Conservation (phyloP, 2,329 filamentous ascomycete species). For the Sarocladium strictum region DNA sequence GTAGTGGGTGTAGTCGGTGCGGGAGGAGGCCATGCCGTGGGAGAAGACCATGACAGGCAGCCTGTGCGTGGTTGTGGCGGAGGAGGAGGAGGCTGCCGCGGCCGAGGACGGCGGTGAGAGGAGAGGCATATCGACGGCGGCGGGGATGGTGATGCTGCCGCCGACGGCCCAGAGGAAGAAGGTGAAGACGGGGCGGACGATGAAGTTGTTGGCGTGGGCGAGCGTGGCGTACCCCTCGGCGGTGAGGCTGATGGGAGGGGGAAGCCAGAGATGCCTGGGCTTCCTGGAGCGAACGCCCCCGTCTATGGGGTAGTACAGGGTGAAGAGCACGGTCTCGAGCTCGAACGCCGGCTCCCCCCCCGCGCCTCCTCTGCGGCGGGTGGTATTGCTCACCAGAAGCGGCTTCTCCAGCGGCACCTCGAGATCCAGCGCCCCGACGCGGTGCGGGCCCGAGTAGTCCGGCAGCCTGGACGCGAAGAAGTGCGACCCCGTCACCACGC, state of each 20-base stretch:
- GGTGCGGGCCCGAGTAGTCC: constrained; percentile 35
- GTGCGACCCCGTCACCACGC: constrained; percentile 32
- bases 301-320: constrained; percentile 40
- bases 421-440: constrained; percentile 41
- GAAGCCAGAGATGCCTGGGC: constrained; percentile 37
- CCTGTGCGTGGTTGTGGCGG: constrained; percentile 13
- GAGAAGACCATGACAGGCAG: constrained; percentile 45
- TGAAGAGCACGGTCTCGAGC: constrained; percentile 41
- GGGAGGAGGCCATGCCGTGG: constrained; percentile 43
- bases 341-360: constrained; percentile 36
- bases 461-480: constrained; percentile 39
- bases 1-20: constrained; percentile 47
- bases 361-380: constrained; percentile 26
- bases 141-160: constrained; percentile 40
- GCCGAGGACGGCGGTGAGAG: constrained; percentile 14
- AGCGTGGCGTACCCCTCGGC: constrained; percentile 41
- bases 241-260: constrained; percentile 35
- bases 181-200: constrained; percentile 37
- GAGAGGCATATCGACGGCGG: constrained; percentile 39
- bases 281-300: constrained; percentile 19
- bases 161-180: constrained; percentile 34
- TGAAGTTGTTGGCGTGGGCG: constrained; percentile 35
- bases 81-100: constrained; percentile 4
- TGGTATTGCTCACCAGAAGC: constrained; percentile 23
- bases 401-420: constrained; percentile 35